These are phyloP conservation scores for Naganishia randhawae DNA, from an alignment of 768 basidiomycete genomes.

Conservation along the genomic window DNA sequence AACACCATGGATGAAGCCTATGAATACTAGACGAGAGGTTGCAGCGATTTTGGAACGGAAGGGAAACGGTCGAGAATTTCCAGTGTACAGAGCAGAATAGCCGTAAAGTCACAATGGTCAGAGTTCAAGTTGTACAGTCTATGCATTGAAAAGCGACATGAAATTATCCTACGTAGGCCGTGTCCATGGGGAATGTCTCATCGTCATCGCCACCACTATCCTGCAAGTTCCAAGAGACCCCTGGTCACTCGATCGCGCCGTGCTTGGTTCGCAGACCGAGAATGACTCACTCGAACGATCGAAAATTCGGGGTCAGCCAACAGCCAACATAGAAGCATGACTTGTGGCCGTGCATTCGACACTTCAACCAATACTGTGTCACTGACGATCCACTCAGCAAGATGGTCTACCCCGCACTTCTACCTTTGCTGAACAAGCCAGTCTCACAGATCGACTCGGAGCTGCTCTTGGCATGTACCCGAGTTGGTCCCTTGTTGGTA, in stretches of 20 bases:
- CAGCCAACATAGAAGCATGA: not conserved
- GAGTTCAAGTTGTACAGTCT: not conserved
- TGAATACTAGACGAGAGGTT: slow-evolving; percentile 2
- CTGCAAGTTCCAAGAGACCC: no score
- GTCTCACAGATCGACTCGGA: slow-evolving; percentile 48
- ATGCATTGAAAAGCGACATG: not conserved
- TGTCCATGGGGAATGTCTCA: not conserved
- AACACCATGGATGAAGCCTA: slow-evolving; percentile 11
- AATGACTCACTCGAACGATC: not conserved
- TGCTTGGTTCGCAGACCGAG: not conserved
- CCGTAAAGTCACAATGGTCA: not conserved
- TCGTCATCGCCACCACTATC: not conserved
- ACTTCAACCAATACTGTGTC: not conserved
- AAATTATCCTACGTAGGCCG: not conserved
- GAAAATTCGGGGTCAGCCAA: slow-evolving; percentile 1
- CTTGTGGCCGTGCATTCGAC: not conserved
- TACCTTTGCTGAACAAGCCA: slow-evolving; percentile 43
- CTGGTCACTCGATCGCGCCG: not conserved
- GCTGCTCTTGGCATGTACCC: slow-evolving; percentile 62
- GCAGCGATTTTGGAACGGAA: not conserved
- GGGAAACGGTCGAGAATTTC: not conserved
- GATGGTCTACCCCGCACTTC: slow-evolving; percentile 47
- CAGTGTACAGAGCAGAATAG: not conserved
- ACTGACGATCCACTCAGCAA: not conserved
- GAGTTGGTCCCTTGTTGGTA: slow-evolving; percentile 73